Base-by-base conservation (phyloP, 495 filamentous ascomycete genomes). In the Xylaria palmicola region DNA sequence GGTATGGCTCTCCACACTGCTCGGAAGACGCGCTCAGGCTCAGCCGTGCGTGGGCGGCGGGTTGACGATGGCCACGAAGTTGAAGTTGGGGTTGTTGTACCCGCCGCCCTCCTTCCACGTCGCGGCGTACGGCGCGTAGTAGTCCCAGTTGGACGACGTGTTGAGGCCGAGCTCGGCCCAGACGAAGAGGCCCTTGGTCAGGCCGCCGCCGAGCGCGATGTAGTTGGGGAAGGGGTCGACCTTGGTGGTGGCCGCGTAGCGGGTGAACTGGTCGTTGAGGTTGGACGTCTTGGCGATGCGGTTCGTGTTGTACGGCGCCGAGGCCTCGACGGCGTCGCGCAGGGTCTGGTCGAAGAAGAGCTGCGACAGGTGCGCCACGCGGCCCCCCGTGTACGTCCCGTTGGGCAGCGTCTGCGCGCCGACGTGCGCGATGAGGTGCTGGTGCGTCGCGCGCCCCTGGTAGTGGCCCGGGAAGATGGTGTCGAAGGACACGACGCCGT, bases 381-480 rank as follows among this genome's bases (percentile, higher is more conserved):
- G 61, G 5, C 82, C 84, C 40, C 79, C 76, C 12, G 73, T 75
- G 62, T 79, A 73, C n/a, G 79, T 83, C 45, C 77, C 69, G 30
- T 81, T 77, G 30, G 75, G 75, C 43, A 70, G 62, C 12, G 68
- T 43, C 52, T 58, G 44, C 32, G 76, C 72, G 59, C 78, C 77
- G 40, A 78, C 70, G 65, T 83, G 80, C 6, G 78, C 78, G 24
- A 79, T 67, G 24, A 86, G 65, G 62, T 87, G 85, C 40, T 81
- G 79, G 69, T 87, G 85, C 4, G 75, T 83, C 4, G 84, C 79
- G n/a, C 85, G 81, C 1, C 82, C 83, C 1, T 75, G 67, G 65
- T 87, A 88, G 70, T 85, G 81, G 22, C 85, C 84, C 0, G 84
- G 83, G 74, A 86, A 85, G 60, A 82, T 79, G 12, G 80, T 83